These are phyloP conservation scores for Marchantia polymorpha DNA, from an alignment of 225 moss, liverwort and hornwort species.

Conservation along the genomic window DNA sequence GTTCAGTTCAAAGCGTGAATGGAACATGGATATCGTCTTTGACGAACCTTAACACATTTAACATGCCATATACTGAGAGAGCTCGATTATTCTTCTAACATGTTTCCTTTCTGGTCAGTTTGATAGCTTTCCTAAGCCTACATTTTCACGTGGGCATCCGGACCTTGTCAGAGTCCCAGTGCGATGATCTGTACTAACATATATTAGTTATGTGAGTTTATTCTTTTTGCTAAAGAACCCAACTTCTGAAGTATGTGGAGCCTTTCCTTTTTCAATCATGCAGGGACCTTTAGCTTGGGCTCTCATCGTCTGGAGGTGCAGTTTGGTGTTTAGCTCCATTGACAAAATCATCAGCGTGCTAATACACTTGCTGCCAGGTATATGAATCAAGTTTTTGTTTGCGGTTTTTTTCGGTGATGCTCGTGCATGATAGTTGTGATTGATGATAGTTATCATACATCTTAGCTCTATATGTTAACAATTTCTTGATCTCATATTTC, in stretches of 20 bases:
- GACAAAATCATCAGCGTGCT: constrained; percentile 95
- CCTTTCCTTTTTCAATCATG: not conserved
- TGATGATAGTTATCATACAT: not conserved
- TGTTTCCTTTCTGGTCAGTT: no score
- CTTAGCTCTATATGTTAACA: not conserved
- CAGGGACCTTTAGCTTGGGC: constrained; percentile 99
- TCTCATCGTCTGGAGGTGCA: constrained; percentile 98
- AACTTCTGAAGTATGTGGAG: not conserved
- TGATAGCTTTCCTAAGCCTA: no score
- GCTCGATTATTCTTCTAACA: no score
- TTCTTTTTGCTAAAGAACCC: not conserved
- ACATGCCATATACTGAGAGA: no score
- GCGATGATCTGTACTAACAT: no score
- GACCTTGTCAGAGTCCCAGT: no score
- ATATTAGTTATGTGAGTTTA: not conserved
- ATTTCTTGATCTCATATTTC: not conserved
- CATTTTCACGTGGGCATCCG: no score
- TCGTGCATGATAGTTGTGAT: not conserved
- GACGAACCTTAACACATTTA: no score
- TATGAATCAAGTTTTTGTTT: not conserved
- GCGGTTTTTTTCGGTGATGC: not conserved
- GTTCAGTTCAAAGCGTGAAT: no score
- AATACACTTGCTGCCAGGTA: constrained; percentile 97
- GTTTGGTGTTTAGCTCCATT: constrained; percentile 96
- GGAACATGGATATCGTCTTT: no score